Percentiles rank a stretch among this genome's conserved stretches.
phyloP scores from a whole-genome alignment of 129 eudicot genomes.

The Rutidosis leptorrhynchoides region DNA sequence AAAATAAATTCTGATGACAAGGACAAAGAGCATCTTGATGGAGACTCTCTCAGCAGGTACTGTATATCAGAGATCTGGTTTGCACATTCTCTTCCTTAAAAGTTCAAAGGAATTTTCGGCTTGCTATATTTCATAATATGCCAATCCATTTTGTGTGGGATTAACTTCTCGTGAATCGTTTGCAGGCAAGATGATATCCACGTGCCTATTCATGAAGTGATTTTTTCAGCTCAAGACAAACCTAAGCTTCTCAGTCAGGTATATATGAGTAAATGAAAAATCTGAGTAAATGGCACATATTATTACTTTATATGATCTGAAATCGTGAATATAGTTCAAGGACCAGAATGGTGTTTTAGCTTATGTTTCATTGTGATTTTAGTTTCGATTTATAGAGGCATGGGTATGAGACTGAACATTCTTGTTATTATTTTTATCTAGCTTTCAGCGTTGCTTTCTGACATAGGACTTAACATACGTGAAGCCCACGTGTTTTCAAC shows the following conservation, averaged over 20 bases:
- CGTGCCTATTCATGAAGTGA: conserved; percentile 67
- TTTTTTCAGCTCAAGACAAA: conserved; percentile 83
- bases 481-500: conserved; percentile 98
- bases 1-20: conserved; percentile 43
- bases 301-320: neutral
- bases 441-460: conserved; percentile 95
- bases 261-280: conserved; percentile 30
- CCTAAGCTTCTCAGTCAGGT: conserved; percentile 98
- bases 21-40: conserved; percentile 41
- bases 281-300: neutral
- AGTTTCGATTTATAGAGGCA: neutral
- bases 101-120: neutral
- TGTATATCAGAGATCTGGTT: conserved; percentile 16
- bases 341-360: neutral
- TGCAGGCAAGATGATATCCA: conserved; percentile 58
- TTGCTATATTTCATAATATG: neutral
- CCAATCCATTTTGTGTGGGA: conserved; percentile 7
- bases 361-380: neutral
- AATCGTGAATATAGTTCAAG: neutral
- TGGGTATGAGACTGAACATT: neutral
- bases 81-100: neutral
- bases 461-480: conserved; percentile 87
- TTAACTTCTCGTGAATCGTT: conserved; percentile 16
- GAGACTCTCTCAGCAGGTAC: conserved; percentile 48
- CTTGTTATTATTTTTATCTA: conserved; percentile 20